phyloP scores from a whole-genome alignment of 1,139 yeast species.

The Barnettozyma hawaiiensis region DNA sequence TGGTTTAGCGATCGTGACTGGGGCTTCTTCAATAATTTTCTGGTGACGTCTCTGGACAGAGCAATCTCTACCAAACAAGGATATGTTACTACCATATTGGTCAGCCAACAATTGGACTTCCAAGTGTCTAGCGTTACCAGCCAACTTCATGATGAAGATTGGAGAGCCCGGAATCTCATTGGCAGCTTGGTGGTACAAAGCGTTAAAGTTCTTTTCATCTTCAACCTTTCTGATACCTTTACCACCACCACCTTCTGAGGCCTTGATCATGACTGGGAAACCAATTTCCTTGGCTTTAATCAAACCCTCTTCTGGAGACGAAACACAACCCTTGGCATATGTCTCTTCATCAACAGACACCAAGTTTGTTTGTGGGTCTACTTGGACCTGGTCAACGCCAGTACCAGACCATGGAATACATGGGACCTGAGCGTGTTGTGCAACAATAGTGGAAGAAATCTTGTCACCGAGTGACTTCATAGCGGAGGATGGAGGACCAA shows the following conservation, averaged over 20 bases:
- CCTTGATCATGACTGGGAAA: conserved; percentile 94
- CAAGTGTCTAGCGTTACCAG: conserved; percentile 92
- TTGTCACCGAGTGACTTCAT: conserved; percentile 99
- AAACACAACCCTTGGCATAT: conserved; percentile 84
- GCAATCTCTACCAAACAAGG: conserved; percentile 93
- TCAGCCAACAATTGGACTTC: conserved; percentile 94
- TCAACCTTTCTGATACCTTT: conserved; percentile 95
- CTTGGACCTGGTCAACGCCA: conserved; percentile 75
- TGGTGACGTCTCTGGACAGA: conserved; percentile 97
- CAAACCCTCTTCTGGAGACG: conserved; percentile 82
- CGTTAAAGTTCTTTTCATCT: conserved; percentile 60
- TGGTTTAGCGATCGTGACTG: conserved; percentile 85
- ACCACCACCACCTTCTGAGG: conserved; percentile 99
- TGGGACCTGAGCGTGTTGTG: conserved; percentile 96
- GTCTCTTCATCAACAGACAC: conserved; percentile 84
- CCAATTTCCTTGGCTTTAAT: conserved; percentile 80
- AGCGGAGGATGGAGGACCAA: conserved; percentile 98
- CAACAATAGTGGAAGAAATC: conserved; percentile 94
- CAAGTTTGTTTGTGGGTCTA: conserved; percentile 64
- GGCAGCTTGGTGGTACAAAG: conserved; percentile 81
- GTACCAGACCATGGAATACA: conserved; percentile 99
- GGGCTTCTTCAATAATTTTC: conserved; percentile 94
- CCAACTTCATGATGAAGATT: conserved; percentile 88
- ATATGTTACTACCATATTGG: conserved; percentile 91
- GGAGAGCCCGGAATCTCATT: conserved; percentile 97